These are phyloP conservation scores for Camillea tinctor DNA, from an alignment of 2,329 filamentous ascomycete genomes.

Conservation along the genomic window DNA sequence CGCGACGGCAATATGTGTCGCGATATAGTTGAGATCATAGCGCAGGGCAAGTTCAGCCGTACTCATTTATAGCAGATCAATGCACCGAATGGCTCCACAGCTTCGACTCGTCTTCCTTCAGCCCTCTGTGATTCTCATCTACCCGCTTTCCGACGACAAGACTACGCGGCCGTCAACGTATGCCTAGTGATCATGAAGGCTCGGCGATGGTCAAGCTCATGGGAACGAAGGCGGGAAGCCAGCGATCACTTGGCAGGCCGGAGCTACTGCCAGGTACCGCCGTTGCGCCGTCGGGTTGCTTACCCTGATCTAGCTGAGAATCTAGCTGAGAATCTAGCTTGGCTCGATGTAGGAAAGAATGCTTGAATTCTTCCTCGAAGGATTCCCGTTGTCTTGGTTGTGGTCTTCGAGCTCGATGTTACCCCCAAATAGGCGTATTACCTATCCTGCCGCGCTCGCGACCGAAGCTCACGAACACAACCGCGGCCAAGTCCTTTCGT, in stretches of 20 bases:
- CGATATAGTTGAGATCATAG: neutral
- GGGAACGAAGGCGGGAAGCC: neutral
- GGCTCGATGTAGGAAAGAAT: neutral
- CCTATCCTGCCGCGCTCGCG: slow-evolving; percentile 27
- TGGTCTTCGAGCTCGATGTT: slow-evolving; percentile 30
- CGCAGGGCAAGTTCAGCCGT: slow-evolving; percentile 19
- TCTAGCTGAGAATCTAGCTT: neutral
- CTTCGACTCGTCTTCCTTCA: slow-evolving; percentile 16
- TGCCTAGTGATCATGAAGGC: neutral
- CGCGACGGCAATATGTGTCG: slow-evolving; percentile 1
- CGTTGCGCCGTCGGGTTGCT: too few relatives aligned
- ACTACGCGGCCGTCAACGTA: neutral
- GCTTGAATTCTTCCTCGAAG: slow-evolving; percentile 24
- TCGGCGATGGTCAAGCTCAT: neutral
- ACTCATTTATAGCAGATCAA: slow-evolving; percentile 1
- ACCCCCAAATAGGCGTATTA: slow-evolving; percentile 28
- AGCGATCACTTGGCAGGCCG: neutral
- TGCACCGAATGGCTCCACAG: slow-evolving; percentile 16
- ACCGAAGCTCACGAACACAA: slow-evolving; percentile 27
- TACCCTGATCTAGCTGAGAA: too few relatives aligned
- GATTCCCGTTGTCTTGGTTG: slow-evolving; percentile 25
- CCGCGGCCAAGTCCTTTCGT: slow-evolving; percentile 27
- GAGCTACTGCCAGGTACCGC: neutral
- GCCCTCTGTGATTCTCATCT: slow-evolving; percentile 7
- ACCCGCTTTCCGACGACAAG: neutral